phyloP scores from a whole-genome alignment of 2,329 filamentous ascomycete genomes.

The Eutypa lata region DNA sequence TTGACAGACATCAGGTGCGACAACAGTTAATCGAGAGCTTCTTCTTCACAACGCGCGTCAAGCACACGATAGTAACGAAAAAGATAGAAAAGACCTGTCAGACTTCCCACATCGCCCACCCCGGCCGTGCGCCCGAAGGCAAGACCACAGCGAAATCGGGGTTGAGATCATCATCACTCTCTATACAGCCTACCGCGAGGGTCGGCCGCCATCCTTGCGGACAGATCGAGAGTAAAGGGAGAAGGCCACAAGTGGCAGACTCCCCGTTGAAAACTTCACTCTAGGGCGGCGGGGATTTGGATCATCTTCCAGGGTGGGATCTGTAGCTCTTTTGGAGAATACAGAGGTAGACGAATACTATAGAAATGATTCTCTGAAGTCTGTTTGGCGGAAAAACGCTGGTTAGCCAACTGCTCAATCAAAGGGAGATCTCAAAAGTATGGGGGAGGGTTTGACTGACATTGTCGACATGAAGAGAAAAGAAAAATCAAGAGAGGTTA shows the following conservation, averaged over 20 bases:
- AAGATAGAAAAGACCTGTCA: slow-evolving; percentile 68
- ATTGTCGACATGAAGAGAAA: slow-evolving; percentile 60
- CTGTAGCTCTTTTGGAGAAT: slow-evolving; percentile 90
- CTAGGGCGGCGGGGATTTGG: slow-evolving; percentile 82
- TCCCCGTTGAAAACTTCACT: slow-evolving; percentile 64
- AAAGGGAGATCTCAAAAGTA: slow-evolving; percentile 18
- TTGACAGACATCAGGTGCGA: too few relatives aligned
- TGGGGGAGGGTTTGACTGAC: slow-evolving; percentile 45
- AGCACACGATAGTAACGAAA: slow-evolving; percentile 54
- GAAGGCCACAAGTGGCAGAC: slow-evolving; percentile 38
- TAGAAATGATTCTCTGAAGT: slow-evolving; percentile 87
- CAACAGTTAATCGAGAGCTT: too few relatives aligned
- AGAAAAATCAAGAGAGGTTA: slow-evolving; percentile 38
- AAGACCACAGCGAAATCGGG: slow-evolving; percentile 59
- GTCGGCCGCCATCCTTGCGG: slow-evolving; percentile 58
- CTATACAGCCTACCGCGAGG: slow-evolving; percentile 59
- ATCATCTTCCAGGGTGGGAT: slow-evolving; percentile 95
- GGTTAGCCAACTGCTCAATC: slow-evolving; percentile 9
- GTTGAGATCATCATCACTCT: slow-evolving; percentile 95
- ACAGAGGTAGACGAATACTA: slow-evolving; percentile 93
- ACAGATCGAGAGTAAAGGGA: slow-evolving; percentile 53
- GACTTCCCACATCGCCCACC: slow-evolving; percentile 86
- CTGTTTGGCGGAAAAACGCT: slow-evolving; percentile 10
- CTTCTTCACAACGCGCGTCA: slow-evolving; percentile 51
- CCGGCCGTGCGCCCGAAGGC: slow-evolving; percentile 73